Conservation (phyloP, 768 basidiomycete genomes). For the Xanthoconium stramineum region DNA sequence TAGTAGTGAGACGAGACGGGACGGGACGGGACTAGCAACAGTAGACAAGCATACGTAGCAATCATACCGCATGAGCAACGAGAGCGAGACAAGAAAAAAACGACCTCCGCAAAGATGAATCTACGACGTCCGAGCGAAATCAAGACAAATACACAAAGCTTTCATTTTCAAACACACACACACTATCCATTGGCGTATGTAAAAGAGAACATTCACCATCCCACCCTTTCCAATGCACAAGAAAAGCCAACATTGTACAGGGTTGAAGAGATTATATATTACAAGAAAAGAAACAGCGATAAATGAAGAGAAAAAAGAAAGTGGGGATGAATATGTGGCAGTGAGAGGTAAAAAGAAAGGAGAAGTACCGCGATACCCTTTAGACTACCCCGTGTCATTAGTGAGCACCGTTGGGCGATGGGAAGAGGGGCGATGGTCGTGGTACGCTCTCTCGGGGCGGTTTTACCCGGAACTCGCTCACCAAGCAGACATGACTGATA, state of each 20-base stretch:
- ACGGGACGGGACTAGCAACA: too few species aligned
- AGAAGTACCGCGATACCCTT: constrained; percentile 4
- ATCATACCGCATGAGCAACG: too few species aligned
- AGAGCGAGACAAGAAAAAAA: too few species aligned
- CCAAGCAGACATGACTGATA: constrained; percentile 67
- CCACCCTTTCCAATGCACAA: constrained; percentile 18
- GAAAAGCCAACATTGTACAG: constrained; percentile 27
- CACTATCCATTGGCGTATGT: constrained; percentile 20
- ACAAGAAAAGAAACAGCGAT: constrained; percentile 23
- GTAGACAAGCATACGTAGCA: too few species aligned
- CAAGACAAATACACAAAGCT: constrained; percentile 11
- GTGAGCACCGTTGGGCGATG: constrained; percentile 36
- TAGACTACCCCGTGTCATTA: constrained; percentile 8
- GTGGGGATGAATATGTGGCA: constrained; percentile 6
- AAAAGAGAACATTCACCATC: constrained; percentile 8
- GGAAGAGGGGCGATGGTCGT: constrained; percentile 39
- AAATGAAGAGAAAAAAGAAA: constrained; percentile 20
- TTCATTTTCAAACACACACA: constrained; percentile 15
- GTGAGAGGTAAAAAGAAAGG: neutral
- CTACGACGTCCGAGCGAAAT: too few species aligned
- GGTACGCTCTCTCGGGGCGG: constrained; percentile 51
- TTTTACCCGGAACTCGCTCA: constrained; percentile 76
- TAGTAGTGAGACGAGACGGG: too few species aligned
- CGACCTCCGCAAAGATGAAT: too few species aligned
- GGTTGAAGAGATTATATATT: constrained; percentile 20